Evolutionary conservation across 495 filamentous ascomycete species (phyloP).

Genomic region (Hyaloscypha variabilis): DNA sequence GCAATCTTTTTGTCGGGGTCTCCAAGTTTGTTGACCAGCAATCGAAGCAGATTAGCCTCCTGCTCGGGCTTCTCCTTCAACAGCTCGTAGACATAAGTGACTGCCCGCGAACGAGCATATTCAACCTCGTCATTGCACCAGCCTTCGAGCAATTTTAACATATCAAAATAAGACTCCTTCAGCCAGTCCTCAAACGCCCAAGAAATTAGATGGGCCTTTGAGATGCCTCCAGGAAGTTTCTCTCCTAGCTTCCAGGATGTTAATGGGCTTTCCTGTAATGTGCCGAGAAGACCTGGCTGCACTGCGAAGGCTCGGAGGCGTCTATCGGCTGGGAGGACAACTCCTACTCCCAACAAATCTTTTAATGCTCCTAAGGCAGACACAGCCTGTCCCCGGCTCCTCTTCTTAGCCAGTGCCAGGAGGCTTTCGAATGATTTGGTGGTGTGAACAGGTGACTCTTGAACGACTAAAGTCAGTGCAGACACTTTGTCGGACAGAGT

Average conservation of each 20-base stretch:
- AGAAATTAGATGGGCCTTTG: constrained; percentile 73
- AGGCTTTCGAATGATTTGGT: constrained; percentile 84
- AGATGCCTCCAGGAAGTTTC: constrained; percentile 67
- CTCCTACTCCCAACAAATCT: constrained; percentile 88
- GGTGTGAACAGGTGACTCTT: constrained; percentile 94
- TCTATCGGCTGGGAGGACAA: constrained; percentile 78
- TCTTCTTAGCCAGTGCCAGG: constrained; percentile 78
- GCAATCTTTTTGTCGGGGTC: constrained; percentile 93
- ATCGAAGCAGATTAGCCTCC: constrained; percentile 87
- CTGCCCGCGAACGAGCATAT: constrained; percentile 80
- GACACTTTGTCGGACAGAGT: constrained; percentile 97
- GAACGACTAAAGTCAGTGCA: constrained; percentile 86
- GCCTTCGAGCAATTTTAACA: constrained; percentile 83
- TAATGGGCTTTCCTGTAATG: constrained; percentile 58
- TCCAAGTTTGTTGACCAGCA: constrained; percentile 94
- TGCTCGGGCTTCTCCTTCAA: constrained; percentile 96
- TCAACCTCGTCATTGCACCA: constrained; percentile 95
- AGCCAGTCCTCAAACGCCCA: constrained; percentile 97
- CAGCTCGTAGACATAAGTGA: constrained; percentile 87
- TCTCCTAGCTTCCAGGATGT: constrained; percentile 67
- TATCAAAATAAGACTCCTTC: constrained; percentile 87
- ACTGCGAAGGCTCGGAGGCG: constrained; percentile 78
- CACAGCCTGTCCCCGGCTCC: constrained; percentile 91
- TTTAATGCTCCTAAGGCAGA: constrained; percentile 88
- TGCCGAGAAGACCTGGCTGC: constrained; percentile 73